Evolutionary conservation across 306 rosid genomes (phyloP), one percentile per base, ranked within the genome.

Genomic region (Sicyos edulis): DNA sequence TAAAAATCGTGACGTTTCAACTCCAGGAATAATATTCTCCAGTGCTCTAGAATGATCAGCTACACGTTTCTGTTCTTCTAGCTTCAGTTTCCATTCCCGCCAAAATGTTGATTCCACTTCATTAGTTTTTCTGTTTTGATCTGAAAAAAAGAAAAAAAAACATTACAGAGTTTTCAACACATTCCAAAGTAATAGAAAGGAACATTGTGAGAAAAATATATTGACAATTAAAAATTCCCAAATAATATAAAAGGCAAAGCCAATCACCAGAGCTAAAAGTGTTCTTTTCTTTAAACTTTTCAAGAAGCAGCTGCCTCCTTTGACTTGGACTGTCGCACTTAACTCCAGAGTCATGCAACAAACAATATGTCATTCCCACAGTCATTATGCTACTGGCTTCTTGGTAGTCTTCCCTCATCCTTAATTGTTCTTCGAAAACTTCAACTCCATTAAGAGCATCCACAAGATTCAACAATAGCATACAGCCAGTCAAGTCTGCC

Each of bases 51-150:
- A 89, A 50, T 79, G 85, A 80, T 95, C 99, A 32, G 99, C 83
- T 45, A 85, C 83, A 58, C 82, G 87, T 82, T 89, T 91, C 78
- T 89, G 92, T 81, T 91, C 92, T 72, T 95, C 97, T 78, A 91
- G 81, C 83, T 95, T 95, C 79, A 78, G 62, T 80, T 95, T 95
- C 99, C 99, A 93, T 77, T 88, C 97, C 77, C 91, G 88, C 99
- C 99, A 95, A 85, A 95, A 95, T 68, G 96, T 82, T 68, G 99
- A 87, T 75, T 91, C 96, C 65, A 74, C 96, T 81, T 82, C 79
- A 80, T 86, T 96, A 81, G 84, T 85, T 82, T 86, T 87, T 78
- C 78, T 83, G 50, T 84, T 72, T 78, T 89, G 96, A 56, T 88
- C 99, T 91, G 91, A 54, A 75, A 50, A 69, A 40, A 67, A 67